Evolutionary conservation across 2,329 filamentous ascomycete genomes (phyloP).

Genomic region (Trichophaea hybrida): DNA sequence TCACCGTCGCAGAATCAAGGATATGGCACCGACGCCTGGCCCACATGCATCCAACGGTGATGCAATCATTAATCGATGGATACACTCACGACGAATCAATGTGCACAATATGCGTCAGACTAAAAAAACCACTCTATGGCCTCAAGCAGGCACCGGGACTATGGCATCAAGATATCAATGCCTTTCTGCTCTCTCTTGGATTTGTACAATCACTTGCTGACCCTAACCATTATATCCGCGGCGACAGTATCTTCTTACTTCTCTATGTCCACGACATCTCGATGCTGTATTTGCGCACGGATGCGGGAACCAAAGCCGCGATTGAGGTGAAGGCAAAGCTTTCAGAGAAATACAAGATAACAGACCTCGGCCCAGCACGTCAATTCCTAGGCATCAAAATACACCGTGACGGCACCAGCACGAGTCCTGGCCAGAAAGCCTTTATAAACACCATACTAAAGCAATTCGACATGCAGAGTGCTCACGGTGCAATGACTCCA

Average conservation of each 20-base stretch:
- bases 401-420: neutral
- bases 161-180: slow-evolving; percentile 1
- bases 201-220: neutral
- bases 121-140: neutral
- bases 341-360: slow-evolving; percentile 24
- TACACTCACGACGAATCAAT: too few species aligned
- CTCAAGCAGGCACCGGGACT: neutral
- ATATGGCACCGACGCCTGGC: too few species aligned
- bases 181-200: neutral
- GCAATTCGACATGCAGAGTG: neutral
- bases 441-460: neutral
- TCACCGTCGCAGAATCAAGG: too few species aligned
- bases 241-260: neutral
- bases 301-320: neutral
- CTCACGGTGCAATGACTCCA: neutral
- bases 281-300: neutral
- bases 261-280: neutral
- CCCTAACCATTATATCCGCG: neutral
- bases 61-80: too few species aligned
- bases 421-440: neutral
- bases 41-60: too few species aligned
- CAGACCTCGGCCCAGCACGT: slow-evolving; percentile 21
- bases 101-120: neutral
- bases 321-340: neutral
- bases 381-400: slow-evolving; percentile 28